These are phyloP conservation scores for Mallotus japonicus DNA, from an alignment of 441 rosid species.

Conservation along the genomic window DNA sequence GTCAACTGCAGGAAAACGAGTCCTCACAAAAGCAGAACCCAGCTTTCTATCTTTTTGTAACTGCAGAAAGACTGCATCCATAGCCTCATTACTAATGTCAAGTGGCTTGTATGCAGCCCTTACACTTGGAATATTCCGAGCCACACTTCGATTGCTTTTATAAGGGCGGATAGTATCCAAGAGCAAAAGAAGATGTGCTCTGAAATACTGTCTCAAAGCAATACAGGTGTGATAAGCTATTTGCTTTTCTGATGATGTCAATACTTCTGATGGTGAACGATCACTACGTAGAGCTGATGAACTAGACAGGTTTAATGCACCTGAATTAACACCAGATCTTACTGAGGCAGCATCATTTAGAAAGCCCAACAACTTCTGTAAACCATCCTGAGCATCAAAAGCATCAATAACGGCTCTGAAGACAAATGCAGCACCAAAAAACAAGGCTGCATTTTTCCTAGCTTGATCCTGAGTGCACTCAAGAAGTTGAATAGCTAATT, in stretches of 20 bases:
- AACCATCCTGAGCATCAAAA: slow-evolving; percentile 87
- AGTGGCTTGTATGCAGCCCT: slow-evolving; percentile 97
- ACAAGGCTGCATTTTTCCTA: slow-evolving; percentile 85
- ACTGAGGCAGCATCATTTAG: slow-evolving; percentile 85
- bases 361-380: slow-evolving; percentile 78
- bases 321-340: slow-evolving; percentile 84
- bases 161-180: slow-evolving; percentile 90
- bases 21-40: slow-evolving; percentile 87
- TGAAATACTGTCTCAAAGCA: slow-evolving; percentile 95
- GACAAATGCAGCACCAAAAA: slow-evolving; percentile 94
- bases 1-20: slow-evolving; percentile 86
- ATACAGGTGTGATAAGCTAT: slow-evolving; percentile 90
- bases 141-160: slow-evolving; percentile 72
- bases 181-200: slow-evolving; percentile 93
- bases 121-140: slow-evolving; percentile 63
- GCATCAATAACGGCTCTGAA: slow-evolving; percentile 97
- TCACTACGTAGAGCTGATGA: slow-evolving; percentile 61
- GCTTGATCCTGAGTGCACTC: slow-evolving; percentile 86
- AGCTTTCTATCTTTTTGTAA: slow-evolving; percentile 92
- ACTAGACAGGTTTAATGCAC: slow-evolving; percentile 43
- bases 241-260: slow-evolving; percentile 95
- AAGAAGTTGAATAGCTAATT: slow-evolving; percentile 84
- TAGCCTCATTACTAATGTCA: slow-evolving; percentile 95
- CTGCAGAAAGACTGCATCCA: slow-evolving; percentile 86
- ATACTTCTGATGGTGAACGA: slow-evolving; percentile 76